Conservation (phyloP, 192 early-diverging fungal genomes). For the Linnemannia exigua region DNA sequence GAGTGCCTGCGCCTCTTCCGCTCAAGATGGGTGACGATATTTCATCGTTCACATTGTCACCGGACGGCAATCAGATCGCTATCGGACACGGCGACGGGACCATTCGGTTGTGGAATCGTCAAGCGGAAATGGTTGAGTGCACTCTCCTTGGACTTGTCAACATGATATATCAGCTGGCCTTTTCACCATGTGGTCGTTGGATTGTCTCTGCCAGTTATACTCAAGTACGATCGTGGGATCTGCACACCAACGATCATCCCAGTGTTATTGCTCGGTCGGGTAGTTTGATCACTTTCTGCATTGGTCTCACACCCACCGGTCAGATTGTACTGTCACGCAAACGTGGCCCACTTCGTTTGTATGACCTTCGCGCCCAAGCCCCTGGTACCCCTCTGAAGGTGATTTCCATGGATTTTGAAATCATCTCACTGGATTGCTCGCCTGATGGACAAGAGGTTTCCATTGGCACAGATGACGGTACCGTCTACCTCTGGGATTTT, state of each 20-base stretch:
- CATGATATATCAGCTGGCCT: not conserved
- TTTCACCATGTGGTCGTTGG: constrained; percentile 7
- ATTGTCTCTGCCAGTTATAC: not conserved
- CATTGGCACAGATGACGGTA: not conserved
- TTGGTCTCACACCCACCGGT: not conserved
- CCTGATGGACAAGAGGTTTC: not conserved
- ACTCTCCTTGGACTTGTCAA: too few relatives aligned
- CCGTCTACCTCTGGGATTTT: not conserved
- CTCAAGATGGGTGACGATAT: too few relatives aligned
- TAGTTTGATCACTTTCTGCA: too few relatives aligned
- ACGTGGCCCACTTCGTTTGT: not conserved
- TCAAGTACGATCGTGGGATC: not conserved
- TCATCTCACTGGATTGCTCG: not conserved
- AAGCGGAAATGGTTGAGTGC: too few relatives aligned
- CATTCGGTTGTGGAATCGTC: too few relatives aligned
- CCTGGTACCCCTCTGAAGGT: not conserved
- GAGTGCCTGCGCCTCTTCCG: too few relatives aligned
- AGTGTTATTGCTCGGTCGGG: not conserved
- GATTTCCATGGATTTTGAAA: too few relatives aligned
- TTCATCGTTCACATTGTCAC: too few relatives aligned
- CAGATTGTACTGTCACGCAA: too few relatives aligned
- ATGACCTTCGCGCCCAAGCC: not conserved
- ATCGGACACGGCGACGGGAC: too few relatives aligned
- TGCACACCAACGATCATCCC: not conserved
- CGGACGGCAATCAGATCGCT: too few relatives aligned